Conservation (phyloP, 345 rosid species). For the Eucalyptus caleyi region DNA sequence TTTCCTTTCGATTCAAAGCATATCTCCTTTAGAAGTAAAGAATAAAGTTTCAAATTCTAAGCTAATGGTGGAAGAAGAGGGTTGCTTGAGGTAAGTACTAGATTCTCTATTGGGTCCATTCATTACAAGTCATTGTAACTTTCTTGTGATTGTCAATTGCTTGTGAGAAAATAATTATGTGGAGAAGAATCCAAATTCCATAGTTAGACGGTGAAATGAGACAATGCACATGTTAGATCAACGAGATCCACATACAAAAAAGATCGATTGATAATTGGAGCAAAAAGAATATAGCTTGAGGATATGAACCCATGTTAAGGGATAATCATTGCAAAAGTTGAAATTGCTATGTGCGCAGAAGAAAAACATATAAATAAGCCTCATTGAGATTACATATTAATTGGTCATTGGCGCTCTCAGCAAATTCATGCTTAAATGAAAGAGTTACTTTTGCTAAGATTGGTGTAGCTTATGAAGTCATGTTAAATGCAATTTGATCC, state of each 20-base stretch:
- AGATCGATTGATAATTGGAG: neutral
- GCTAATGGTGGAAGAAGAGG: neutral
- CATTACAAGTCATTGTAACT: neutral
- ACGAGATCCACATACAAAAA: neutral
- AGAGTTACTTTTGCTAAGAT: neutral
- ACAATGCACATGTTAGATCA: fast-evolving
- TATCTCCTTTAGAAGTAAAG: neutral
- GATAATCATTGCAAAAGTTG: neutral
- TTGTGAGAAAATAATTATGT: neutral
- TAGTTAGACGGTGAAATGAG: neutral
- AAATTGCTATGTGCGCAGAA: neutral
- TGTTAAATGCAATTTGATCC: neutral
- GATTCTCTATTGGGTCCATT: neutral
- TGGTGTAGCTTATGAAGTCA: neutral
- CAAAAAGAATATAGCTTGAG: neutral
- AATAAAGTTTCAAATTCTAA: neutral
- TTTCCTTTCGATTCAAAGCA: neutral
- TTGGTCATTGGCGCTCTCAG: neutral
- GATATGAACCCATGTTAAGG: fast-evolving
- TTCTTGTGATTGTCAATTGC: neutral
- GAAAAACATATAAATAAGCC: neutral
- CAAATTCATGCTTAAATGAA: neutral
- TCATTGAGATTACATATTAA: neutral
- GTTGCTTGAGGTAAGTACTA: fast-evolving
- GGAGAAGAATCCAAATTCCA: too few species aligned